These are phyloP conservation scores for Groenewaldozyma tartarivorans DNA, from an alignment of 805 yeast species.

Conservation along the genomic window DNA sequence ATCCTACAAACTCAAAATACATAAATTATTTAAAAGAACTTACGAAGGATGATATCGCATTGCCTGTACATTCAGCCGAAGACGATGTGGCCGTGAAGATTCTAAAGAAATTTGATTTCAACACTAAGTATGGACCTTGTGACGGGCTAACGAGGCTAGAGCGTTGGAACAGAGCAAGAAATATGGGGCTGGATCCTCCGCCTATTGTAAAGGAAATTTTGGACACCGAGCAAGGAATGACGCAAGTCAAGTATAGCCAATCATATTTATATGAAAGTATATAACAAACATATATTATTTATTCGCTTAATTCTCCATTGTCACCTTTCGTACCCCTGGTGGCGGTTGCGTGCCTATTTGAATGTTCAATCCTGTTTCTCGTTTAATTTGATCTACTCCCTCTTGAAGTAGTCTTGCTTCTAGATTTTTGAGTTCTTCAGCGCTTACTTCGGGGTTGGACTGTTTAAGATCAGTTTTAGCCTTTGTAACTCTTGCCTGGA, in stretches of 20 bases:
- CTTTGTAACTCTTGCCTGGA: no score
- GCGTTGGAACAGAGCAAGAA: slow-evolving; percentile 31
- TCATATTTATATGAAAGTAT: slow-evolving; percentile 12
- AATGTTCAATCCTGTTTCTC: neutral
- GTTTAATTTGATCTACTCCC: slow-evolving; percentile 1
- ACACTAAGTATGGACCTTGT: slow-evolving; percentile 29
- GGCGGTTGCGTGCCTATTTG: slow-evolving; percentile 1
- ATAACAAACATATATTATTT: no score
- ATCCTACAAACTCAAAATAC: no score
- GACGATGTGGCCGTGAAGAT: slow-evolving; percentile 22
- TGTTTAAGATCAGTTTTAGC: no score
- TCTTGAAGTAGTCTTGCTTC: neutral
- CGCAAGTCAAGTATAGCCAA: slow-evolving; percentile 15
- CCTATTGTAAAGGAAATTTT: slow-evolving; percentile 23
- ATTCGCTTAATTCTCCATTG: no score
- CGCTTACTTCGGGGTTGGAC: no score
- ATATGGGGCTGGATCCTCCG: slow-evolving; percentile 31
- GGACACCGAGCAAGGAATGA: slow-evolving; percentile 17
- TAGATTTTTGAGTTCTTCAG: no score
- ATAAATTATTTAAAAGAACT: no score
- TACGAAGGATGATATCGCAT: neutral
- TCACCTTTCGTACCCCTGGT: slow-evolving; percentile 4
- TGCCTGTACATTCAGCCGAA: slow-evolving; percentile 23
- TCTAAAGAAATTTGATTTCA: slow-evolving; percentile 28
- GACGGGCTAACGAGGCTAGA: slow-evolving; percentile 30